Conservation (phyloP, 1,284 basidiomycete genomes). For the Pterulicium gracile region DNA sequence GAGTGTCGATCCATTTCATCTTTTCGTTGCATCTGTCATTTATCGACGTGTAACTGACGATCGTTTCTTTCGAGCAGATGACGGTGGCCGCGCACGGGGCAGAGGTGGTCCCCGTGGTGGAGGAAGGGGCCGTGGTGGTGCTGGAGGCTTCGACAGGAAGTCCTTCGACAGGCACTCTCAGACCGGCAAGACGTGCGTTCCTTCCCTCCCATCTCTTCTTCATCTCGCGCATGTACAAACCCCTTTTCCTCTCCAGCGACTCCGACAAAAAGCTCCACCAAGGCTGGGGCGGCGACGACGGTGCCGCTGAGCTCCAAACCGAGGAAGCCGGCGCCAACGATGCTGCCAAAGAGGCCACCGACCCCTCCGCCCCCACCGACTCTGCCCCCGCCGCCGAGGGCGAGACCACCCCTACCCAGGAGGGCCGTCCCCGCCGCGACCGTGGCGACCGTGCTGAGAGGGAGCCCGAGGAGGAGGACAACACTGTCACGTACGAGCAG, state of each 20-base stretch:
- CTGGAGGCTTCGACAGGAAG: slow-evolving; percentile 52
- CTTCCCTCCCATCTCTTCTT: slow-evolving; percentile 6
- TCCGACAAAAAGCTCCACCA: slow-evolving; percentile 88
- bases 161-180: slow-evolving; percentile 74
- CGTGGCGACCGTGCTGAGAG: slow-evolving; percentile 37
- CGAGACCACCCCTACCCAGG: slow-evolving; percentile 29
- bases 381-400: slow-evolving; percentile 21
- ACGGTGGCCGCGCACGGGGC: slow-evolving; percentile 23
- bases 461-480: slow-evolving; percentile 83
- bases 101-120: slow-evolving; percentile 28
- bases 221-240: slow-evolving; percentile 5
- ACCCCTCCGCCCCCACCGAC: slow-evolving; percentile 19
- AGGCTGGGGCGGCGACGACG: slow-evolving; percentile 88
- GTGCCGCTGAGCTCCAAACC: slow-evolving; percentile 61
- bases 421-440: slow-evolving; percentile 30
- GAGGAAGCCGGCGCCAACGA: slow-evolving; percentile 60
- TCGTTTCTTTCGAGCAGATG: slow-evolving; percentile 31
- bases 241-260: slow-evolving; percentile 41
- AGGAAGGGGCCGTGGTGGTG: slow-evolving; percentile 34
- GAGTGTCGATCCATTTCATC: too few species aligned
- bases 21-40: slow-evolving; percentile 8
- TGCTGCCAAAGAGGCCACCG: slow-evolving; percentile 37
- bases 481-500: slow-evolving; percentile 80
- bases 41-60: slow-evolving; percentile 10
- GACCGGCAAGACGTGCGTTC: slow-evolving; percentile 68